Evolutionary conservation across 805 yeast species (phyloP), one percentile per base, ranked within the genome.

Genomic region (Pichia exigua): DNA sequence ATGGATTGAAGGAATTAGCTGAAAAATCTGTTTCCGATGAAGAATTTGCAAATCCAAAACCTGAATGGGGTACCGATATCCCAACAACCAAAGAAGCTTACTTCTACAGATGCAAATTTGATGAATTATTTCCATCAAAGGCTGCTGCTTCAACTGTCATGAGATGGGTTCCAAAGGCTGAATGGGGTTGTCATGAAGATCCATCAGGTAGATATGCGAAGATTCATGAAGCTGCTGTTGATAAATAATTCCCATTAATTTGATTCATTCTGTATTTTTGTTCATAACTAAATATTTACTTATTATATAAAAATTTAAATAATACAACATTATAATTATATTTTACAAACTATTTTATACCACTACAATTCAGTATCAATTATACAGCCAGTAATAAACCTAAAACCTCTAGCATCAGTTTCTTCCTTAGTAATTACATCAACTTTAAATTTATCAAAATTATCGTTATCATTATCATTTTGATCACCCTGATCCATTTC

Each of bases 151-250:
- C 82, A 42, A 94, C 99, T 20, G 99, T 94, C 54, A 90, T 88
- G 97, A 86, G 99, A 79, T 94, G 99, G 99, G 74, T 94, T 72
- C 99, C 99, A 69, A 94, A 94, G 79, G 98, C 98, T 57, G 99
- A 94, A 72, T 94, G 99, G 99, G 99, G 99, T 60, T 94, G 99
- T 75, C 90, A 91, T 65, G 96, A 85, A 64, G 99, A 94, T 73
- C 99, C 99, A 50, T 87, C 96, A 51, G 99, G 99, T 59, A 87
- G 99, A 76, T 92, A 77, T 67, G 97, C 96, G 61, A 81, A 87
- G 75, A 82, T 86, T 62, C 99, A 94, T 71, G 91, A 87, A 51
- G 69, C 84, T 62, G 80, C 84, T 58, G 79, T 83, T 40, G 28
- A 49, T 7, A 48, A 53, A 26, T 44, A 44, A 44, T 30, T 26